Percentiles rank a stretch among this genome's conserved stretches.
Conservation (phyloP, 768 basidiomycete genomes). For the Lepiota subincarnata region DNA sequence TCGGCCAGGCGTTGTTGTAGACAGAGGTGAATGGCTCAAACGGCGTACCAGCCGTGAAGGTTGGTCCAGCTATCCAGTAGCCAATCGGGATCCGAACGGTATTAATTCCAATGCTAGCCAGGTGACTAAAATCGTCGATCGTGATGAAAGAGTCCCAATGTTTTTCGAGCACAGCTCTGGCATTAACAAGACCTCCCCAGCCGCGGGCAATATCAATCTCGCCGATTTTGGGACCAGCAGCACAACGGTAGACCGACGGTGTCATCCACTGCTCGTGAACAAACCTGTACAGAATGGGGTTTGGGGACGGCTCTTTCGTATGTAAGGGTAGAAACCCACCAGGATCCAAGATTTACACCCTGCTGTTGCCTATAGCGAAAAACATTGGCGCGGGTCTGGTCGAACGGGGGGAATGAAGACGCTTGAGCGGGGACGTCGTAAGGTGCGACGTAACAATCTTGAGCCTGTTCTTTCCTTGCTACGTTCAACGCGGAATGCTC, state of each 20-base stretch:
- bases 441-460: slow-evolving; percentile 25
- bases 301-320: background rate
- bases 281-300: slow-evolving; percentile 40
- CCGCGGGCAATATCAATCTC: slow-evolving; percentile 69
- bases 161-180: slow-evolving; percentile 52
- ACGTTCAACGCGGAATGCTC: background rate
- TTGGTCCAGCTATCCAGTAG: slow-evolving; percentile 55
- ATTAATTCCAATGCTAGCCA: slow-evolving; percentile 65
- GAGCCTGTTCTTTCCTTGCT: background rate
- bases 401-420: slow-evolving; percentile 43
- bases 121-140: slow-evolving; percentile 59
- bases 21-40: slow-evolving; percentile 51
- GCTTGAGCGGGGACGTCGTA: slow-evolving; percentile 25
- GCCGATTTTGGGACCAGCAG: slow-evolving; percentile 43
- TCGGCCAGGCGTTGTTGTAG: slow-evolving; percentile 63
- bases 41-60: slow-evolving; percentile 59
- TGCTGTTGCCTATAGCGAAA: slow-evolving; percentile 63
- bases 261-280: slow-evolving; percentile 76
- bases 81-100: slow-evolving; percentile 63
- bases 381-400: slow-evolving; percentile 43
- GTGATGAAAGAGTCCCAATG: slow-evolving; percentile 80
- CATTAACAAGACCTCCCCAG: slow-evolving; percentile 41
- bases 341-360: slow-evolving; percentile 62
- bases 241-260: slow-evolving; percentile 59
- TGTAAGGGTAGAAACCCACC: slow-evolving; percentile 28